These are phyloP conservation scores for Saccharum spontaneum DNA, from an alignment of 176 grass and related monocot genomes.

Conservation along the genomic window DNA sequence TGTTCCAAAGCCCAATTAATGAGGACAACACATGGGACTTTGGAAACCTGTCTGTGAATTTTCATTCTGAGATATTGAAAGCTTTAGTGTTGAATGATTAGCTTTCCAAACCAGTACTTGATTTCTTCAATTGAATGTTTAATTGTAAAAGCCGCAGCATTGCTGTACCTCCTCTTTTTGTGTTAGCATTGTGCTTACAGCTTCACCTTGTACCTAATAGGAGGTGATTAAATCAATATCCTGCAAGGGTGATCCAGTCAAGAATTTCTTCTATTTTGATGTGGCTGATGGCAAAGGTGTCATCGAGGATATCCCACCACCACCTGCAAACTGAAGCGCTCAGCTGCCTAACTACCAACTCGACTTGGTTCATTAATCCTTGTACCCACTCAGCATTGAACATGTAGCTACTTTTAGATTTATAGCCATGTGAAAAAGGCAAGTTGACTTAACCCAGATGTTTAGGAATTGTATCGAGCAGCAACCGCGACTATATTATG, in stretches of 20 bases:
- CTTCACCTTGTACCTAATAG: slow-evolving; percentile 31
- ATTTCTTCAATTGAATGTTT: neutral
- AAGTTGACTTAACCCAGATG: neutral
- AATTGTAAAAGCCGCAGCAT: neutral
- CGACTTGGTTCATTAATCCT: slow-evolving; percentile 9
- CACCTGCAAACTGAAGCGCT: slow-evolving; percentile 7
- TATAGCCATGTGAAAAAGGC: neutral
- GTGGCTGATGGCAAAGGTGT: slow-evolving; percentile 75
- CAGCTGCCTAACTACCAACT: slow-evolving; percentile 2
- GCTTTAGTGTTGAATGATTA: neutral
- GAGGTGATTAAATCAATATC: slow-evolving; percentile 96
- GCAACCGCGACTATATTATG: neutral
- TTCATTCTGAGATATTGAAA: neutral
- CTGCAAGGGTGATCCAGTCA: slow-evolving; percentile 79
- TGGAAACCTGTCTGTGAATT: neutral
- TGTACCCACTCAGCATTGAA: slow-evolving; percentile 16
- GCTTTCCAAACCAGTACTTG: neutral
- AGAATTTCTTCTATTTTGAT: slow-evolving; percentile 94
- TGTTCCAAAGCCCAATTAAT: neutral
- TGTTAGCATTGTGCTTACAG: slow-evolving; percentile 10
- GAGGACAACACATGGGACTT: neutral
- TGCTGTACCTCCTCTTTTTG: neutral
- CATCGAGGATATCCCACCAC: slow-evolving; percentile 65
- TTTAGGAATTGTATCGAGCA: neutral
- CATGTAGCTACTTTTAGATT: slow-evolving; percentile 23